These are phyloP conservation scores for Rasamsonia emersonii DNA, from an alignment of 2,329 filamentous ascomycete genomes.

Conservation along the genomic window DNA sequence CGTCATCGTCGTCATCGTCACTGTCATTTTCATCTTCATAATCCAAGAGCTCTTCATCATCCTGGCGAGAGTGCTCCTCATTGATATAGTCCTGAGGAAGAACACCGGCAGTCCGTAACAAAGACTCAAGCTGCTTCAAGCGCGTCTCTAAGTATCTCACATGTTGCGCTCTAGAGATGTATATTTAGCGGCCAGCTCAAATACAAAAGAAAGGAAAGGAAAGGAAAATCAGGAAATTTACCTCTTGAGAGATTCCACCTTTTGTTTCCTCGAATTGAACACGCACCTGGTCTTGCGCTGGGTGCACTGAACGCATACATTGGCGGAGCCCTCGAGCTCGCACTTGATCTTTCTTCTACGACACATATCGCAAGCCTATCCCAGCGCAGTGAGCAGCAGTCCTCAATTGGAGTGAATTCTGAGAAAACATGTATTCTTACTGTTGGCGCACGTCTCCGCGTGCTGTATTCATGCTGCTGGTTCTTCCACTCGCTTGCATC, in stretches of 20 bases:
- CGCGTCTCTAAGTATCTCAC: slow-evolving; percentile 90
- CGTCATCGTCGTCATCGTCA: slow-evolving; percentile 8
- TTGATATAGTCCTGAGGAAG: no score
- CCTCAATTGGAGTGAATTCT: no score
- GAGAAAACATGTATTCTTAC: neutral
- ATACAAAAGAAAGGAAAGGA: neutral
- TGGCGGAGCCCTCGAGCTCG: slow-evolving; percentile 73
- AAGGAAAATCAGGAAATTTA: slow-evolving; percentile 30
- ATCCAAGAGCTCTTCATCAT: slow-evolving; percentile 15
- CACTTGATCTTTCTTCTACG: slow-evolving; percentile 85
- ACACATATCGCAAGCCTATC: slow-evolving; percentile 82
- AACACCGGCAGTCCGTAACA: slow-evolving; percentile 74
- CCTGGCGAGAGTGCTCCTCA: slow-evolving; percentile 15
- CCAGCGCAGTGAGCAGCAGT: no score
- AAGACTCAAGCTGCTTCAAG: slow-evolving; percentile 78
- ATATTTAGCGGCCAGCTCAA: slow-evolving; percentile 4
- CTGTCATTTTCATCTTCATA: slow-evolving; percentile 13
- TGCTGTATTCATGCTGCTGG: neutral
- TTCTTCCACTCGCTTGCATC: neutral
- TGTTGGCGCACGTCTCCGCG: neutral
- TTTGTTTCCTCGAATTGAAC: slow-evolving; percentile 90
- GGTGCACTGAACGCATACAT: slow-evolving; percentile 69
- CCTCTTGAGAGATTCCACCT: slow-evolving; percentile 85
- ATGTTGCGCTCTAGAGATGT: slow-evolving; percentile 66
- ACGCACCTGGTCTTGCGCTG: slow-evolving; percentile 94